Base-by-base conservation (phyloP, 345 rosid genomes). In the Corchorus capsularis region DNA sequence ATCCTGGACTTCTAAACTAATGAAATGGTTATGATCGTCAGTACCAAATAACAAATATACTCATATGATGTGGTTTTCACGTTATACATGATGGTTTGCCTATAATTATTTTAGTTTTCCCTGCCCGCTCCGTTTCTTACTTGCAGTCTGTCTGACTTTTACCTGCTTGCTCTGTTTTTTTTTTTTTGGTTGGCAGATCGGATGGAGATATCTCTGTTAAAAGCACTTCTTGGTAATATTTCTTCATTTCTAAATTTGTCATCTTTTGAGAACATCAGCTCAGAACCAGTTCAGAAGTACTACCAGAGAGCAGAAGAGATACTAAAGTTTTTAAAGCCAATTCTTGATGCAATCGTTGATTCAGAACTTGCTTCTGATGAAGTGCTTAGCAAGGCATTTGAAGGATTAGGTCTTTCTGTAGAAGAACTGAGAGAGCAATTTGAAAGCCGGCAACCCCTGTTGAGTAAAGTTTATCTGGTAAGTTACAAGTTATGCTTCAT, bases 401-500 rank as follows among this genome's bases (percentile, higher is more conserved):
- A 86, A 82, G 98, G 92, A 59, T 82, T 94, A 77, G 73, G 81
- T 81, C 94, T 85, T 62, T 89, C 86, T 81, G 83, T 92, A 76
- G 92, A 86, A 71, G 96, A 88, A 69, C 72, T 91, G 72, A 89
- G 73, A 75, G 91, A 92, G 83, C 84, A 85, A 77, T 86, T 91
- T 76, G 89, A 86, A 69, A 88, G 78, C 74, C 90, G 97, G 90
- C 93, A 90, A 75, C 87, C 96, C 6, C 82, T 92, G 80, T 84
- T 83, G 45, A 94, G 98, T 79, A 91, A 91, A 90, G 89, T 90
- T 71, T 87, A 89, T 78, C 91, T 90, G 84, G 99, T 96, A 85
- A 90, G 99, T 84, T 66, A 13, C 41, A 4, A 65, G 54, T 74
- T 46, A 13, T 72, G 22, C 12, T 72, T 74, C 13, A 63, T 45